Evolutionary conservation across 23 red algal species (phyloP).

Genomic region (Pyropia yezoensis): DNA sequence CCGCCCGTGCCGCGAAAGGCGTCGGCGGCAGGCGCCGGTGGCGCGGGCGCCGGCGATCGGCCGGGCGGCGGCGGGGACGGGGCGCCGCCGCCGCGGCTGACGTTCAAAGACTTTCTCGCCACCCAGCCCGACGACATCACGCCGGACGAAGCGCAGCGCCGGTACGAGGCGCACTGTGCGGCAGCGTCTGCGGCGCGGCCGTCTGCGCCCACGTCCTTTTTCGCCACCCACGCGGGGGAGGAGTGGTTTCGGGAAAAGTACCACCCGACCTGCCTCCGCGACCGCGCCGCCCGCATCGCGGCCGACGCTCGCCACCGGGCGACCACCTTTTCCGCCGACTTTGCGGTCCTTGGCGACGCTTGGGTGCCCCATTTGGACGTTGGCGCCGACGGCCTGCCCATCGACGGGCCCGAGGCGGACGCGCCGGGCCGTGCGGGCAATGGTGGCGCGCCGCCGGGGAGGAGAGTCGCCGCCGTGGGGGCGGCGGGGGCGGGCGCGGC

Average conservation of each 20-base stretch:
- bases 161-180: constrained; percentile 2
- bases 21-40: too few relatives aligned
- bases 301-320: constrained; percentile 11
- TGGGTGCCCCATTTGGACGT: constrained; percentile 15
- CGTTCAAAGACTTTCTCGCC: constrained; percentile 18
- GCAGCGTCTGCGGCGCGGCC: not conserved
- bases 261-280: constrained; percentile 22
- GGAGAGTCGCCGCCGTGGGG: not conserved
- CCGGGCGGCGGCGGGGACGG: too few relatives aligned
- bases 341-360: constrained; percentile 9
- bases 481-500: not conserved
- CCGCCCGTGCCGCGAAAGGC: too few relatives aligned
- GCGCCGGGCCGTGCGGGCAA: not conserved
- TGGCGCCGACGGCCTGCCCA: not conserved
- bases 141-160: constrained; percentile 9
- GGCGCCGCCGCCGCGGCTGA: not conserved
- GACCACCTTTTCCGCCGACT: constrained; percentile 13
- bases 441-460: not conserved
- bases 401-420: not conserved
- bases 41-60: too few relatives aligned
- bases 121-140: constrained; percentile 13
- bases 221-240: constrained; percentile 31
- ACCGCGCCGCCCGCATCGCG: constrained; percentile 19
- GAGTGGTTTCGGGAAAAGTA: constrained; percentile 69
- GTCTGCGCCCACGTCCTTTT: constrained; percentile 13